phyloP scores from a whole-genome alignment of 1,284 basidiomycete species.

The Leccinum huronense region DNA sequence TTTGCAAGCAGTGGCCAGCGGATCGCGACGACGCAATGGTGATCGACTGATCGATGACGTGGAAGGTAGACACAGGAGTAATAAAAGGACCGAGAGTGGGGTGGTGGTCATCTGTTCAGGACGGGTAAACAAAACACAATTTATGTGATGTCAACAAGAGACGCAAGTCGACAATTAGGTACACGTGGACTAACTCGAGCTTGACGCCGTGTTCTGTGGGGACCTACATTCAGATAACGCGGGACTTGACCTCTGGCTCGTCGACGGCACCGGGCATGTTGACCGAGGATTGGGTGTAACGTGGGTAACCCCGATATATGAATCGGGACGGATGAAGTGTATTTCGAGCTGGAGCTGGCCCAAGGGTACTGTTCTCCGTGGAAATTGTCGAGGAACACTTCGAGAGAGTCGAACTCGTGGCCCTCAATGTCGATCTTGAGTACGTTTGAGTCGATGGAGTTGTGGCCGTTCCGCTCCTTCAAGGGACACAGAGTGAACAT shows the following conservation, averaged over 20 bases:
- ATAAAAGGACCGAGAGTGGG: constrained; percentile 30
- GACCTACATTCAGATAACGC: constrained; percentile 70
- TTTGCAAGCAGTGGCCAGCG: too few species aligned
- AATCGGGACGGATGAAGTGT: constrained; percentile 67
- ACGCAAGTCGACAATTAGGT: constrained; percentile 19
- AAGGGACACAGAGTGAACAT: constrained; percentile 46
- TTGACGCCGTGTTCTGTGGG: constrained; percentile 52
- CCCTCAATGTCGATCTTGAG: constrained; percentile 54
- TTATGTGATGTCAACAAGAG: not conserved
- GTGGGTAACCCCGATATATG: constrained; percentile 87
- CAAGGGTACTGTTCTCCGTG: constrained; percentile 33
- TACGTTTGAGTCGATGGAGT: constrained; percentile 43
- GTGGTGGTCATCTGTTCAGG: constrained; percentile 21
- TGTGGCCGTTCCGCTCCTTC: constrained; percentile 47
- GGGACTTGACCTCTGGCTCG: constrained; percentile 61
- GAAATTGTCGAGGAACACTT: constrained; percentile 38
- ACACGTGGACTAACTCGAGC: constrained; percentile 56
- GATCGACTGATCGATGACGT: too few species aligned
- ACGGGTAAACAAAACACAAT: not conserved
- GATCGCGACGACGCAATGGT: too few species aligned
- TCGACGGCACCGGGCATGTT: constrained; percentile 68
- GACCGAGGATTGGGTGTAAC: constrained; percentile 60
- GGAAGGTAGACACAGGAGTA: constrained; percentile 18
- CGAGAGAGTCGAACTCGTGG: constrained; percentile 44
- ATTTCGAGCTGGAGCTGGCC: constrained; percentile 44